Evolutionary conservation across 2,329 filamentous ascomycete genomes (phyloP).

Genomic region (Byssothecium circinans): DNA sequence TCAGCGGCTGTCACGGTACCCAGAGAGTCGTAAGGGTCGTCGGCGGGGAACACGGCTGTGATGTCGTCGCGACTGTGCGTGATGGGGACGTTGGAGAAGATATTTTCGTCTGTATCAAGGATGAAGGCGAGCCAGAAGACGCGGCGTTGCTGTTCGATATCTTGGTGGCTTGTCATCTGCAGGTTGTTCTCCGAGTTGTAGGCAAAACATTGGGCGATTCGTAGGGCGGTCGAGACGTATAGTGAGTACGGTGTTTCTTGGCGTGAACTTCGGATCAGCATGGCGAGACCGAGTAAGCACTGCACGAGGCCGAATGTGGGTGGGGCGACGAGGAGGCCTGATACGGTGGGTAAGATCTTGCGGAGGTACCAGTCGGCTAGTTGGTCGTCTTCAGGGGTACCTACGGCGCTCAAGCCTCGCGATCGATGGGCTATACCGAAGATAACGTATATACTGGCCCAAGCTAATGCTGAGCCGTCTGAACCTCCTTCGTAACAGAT

Average conservation of each 20-base stretch:
- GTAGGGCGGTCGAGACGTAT: slow-evolving; percentile 26
- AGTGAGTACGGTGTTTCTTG: slow-evolving; percentile 17
- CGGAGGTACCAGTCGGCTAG: slow-evolving; percentile 26
- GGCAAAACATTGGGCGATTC: slow-evolving; percentile 23
- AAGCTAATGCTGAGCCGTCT: slow-evolving; percentile 26
- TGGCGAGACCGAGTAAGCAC: slow-evolving; percentile 22
- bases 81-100: slow-evolving; percentile 18
- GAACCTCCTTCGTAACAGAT: slow-evolving; percentile 25
- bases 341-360: slow-evolving; percentile 15
- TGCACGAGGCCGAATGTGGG: slow-evolving; percentile 26
- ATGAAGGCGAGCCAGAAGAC: slow-evolving; percentile 31
- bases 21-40: slow-evolving; percentile 14
- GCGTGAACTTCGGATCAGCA: slow-evolving; percentile 17
- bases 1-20: slow-evolving; percentile 24
- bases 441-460: slow-evolving; percentile 26
- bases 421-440: slow-evolving; percentile 29
- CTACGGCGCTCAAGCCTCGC: slow-evolving; percentile 25
- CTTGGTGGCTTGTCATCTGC: background rate
- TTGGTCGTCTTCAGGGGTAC: slow-evolving; percentile 20
- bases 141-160: slow-evolving; percentile 23
- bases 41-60: slow-evolving; percentile 10
- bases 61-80: slow-evolving; percentile 26
- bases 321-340: slow-evolving; percentile 18
- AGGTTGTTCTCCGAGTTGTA: slow-evolving; percentile 4
- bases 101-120: slow-evolving; percentile 18